A percentile compares a stretch with the other conserved stretches of the same genome.
Conservation (phyloP, 139 green algal species). For the Klebsormidium nitens region DNA sequence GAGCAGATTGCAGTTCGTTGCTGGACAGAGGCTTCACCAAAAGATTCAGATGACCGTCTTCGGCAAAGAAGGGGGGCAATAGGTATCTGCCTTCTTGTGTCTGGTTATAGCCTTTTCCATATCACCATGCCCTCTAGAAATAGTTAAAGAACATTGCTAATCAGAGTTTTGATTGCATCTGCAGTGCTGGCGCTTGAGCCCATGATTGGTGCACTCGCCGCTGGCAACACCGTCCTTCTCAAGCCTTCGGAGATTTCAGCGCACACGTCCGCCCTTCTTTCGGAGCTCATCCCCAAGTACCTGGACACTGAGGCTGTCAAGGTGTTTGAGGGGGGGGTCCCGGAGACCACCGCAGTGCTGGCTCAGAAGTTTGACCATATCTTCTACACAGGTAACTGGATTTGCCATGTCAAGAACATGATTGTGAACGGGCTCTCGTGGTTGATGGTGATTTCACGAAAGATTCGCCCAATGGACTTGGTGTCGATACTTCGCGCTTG, state of each 20-base stretch:
- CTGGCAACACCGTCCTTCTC: constrained; percentile 26
- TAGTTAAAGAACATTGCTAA: too few relatives aligned
- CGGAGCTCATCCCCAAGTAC: constrained; percentile 4
- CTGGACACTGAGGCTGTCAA: constrained; percentile 11
- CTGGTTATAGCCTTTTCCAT: neutral
- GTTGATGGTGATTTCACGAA: too few relatives aligned
- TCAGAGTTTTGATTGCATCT: too few relatives aligned
- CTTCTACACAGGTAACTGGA: constrained; percentile 27
- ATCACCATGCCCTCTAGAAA: neutral
- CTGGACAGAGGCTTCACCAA: neutral
- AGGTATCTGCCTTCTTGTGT: neutral
- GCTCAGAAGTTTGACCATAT: constrained; percentile 26
- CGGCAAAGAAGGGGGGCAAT: neutral
- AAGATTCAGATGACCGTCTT: constrained; percentile 2
- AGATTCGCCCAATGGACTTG: too few relatives aligned
- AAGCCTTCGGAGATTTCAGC: constrained; percentile 26
- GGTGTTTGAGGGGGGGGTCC: constrained; percentile 18
- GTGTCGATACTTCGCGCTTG: too few relatives aligned
- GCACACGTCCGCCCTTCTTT: constrained; percentile 14
- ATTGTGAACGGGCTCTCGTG: too few relatives aligned
- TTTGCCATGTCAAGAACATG: too few relatives aligned
- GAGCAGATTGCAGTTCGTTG: neutral
- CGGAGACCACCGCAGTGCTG: constrained; percentile 9
- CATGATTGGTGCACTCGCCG: constrained; percentile 16
- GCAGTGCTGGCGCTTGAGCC: constrained; percentile 24